phyloP scores from a whole-genome alignment of 2,329 filamentous ascomycete species.

The Trichophyton rubrum region DNA sequence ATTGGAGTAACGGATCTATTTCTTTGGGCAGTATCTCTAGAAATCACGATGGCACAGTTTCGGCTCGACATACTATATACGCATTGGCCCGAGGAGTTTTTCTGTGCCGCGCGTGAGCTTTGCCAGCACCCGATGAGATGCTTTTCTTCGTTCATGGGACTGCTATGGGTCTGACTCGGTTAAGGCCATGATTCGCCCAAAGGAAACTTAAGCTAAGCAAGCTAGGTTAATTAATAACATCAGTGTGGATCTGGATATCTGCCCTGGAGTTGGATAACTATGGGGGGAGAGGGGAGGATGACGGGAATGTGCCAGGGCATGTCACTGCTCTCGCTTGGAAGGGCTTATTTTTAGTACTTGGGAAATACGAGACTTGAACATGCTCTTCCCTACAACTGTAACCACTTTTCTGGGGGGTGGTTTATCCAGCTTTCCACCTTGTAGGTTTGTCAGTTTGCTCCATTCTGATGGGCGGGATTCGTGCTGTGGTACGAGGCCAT shows the following conservation, averaged over 20 bases:
- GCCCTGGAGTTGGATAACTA: background rate
- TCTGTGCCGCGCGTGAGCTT: background rate
- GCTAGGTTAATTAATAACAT: background rate
- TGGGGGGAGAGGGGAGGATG: background rate
- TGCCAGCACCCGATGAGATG: background rate
- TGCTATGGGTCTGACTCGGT: background rate
- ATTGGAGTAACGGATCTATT: background rate
- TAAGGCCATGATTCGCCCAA: background rate
- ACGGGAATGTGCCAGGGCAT: constrained; percentile 1
- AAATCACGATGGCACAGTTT: background rate
- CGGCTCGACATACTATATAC: constrained; percentile 1
- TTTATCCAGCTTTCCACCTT: background rate
- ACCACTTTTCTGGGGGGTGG: background rate
- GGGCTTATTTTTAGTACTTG: constrained; percentile 3
- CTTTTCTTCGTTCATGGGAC: background rate
- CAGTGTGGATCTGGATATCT: background rate
- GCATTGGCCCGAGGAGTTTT: background rate
- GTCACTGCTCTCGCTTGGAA: background rate
- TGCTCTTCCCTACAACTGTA: background rate
- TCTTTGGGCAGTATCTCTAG: background rate
- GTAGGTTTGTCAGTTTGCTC: background rate
- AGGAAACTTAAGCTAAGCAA: constrained; percentile 3
- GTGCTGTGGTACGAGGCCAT: background rate
- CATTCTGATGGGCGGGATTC: background rate
- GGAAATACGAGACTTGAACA: constrained; percentile 2